phyloP scores from a whole-genome alignment of 2,329 filamentous ascomycete genomes.

The Plenodomus lindquistii region DNA sequence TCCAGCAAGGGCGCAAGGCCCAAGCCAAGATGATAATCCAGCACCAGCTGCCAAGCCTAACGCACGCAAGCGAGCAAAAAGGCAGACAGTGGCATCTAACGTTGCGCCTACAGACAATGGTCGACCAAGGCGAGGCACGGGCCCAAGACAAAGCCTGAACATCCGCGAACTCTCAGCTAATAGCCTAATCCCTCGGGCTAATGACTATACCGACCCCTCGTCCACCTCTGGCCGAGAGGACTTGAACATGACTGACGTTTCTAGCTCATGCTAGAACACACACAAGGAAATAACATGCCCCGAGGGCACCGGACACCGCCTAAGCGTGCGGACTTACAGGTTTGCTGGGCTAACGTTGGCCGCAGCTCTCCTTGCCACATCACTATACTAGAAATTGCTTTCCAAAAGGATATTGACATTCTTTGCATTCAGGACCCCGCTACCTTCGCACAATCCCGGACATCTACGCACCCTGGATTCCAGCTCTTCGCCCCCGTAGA shows the following conservation, averaged over 20 bases:
- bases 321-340: not conserved
- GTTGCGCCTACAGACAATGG: not conserved
- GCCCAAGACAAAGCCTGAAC: not conserved
- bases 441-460: not conserved
- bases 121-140: not conserved
- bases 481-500: not conserved
- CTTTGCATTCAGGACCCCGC: constrained; percentile 1
- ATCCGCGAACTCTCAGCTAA: not conserved
- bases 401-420: not conserved
- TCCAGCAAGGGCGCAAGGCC: no score
- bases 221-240: not conserved
- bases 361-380: constrained; percentile 1
- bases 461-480: not conserved
- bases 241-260: not conserved
- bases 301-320: not conserved
- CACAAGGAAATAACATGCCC: not conserved
- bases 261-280: not conserved
- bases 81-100: no score
- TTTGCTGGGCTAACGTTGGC: constrained; percentile 1
- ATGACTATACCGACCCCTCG: not conserved
- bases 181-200: not conserved
- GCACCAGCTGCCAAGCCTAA: no score
- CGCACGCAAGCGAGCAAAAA: no score
- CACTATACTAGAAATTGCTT: not conserved
- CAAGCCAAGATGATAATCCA: no score